phyloP scores from a whole-genome alignment of 2,329 filamentous ascomycete genomes.

The Ceratocystis lukuohia region DNA sequence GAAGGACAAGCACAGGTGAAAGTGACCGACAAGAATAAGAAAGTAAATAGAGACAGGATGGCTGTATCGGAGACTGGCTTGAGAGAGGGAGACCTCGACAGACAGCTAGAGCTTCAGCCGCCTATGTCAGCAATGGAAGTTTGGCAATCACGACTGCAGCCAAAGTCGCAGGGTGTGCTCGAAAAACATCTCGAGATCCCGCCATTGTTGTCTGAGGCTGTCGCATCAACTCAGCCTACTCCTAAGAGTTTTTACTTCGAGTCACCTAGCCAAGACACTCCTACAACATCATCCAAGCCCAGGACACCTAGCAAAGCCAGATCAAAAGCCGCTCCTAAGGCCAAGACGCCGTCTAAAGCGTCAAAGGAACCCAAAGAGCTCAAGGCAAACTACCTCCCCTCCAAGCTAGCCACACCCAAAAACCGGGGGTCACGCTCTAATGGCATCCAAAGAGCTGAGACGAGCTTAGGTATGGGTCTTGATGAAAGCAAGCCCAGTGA shows the following conservation, averaged over 20 bases:
- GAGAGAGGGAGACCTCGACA: not conserved
- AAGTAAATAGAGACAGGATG: not conserved
- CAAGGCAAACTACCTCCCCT: not conserved
- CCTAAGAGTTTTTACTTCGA: not conserved
- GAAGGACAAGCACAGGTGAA: not conserved
- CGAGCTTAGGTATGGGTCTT: not conserved
- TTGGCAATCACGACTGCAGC: not conserved
- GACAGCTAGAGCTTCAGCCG: not conserved
- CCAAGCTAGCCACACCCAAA: not conserved
- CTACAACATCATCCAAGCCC: not conserved
- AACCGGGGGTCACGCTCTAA: not conserved
- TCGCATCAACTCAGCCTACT: not conserved
- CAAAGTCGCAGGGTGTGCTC: not conserved
- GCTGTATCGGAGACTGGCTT: not conserved
- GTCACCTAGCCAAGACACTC: not conserved
- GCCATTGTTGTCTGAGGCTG: not conserved
- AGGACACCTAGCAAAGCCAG: not conserved
- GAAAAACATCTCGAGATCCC: not conserved
- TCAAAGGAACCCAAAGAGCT: not conserved
- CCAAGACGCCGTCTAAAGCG: not conserved
- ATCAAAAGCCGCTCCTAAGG: not conserved
- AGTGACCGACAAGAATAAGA: not conserved
- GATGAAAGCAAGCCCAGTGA: not conserved
- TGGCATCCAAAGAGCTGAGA: not conserved
- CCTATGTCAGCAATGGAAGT: no score